Evolutionary conservation across 1,139 yeast species (phyloP).

Genomic region (Yamadazyma diddensiae): DNA sequence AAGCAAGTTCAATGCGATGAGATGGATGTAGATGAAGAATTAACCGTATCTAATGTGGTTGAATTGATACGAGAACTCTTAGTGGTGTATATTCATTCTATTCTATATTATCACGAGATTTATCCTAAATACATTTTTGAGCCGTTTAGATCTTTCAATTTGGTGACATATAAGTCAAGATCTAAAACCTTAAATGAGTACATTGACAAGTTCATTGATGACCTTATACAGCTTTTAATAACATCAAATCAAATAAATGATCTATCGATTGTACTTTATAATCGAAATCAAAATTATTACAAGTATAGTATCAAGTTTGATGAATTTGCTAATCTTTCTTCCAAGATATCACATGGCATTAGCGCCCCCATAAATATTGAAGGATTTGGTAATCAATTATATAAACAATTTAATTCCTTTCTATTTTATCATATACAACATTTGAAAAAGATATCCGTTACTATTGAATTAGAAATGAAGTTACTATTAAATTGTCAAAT

Average conservation of each 20-base stretch:
- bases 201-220: constrained; percentile 27
- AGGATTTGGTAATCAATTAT: constrained; percentile 25
- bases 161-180: constrained; percentile 37
- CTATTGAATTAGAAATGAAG: constrained; percentile 9
- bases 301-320: constrained; percentile 29
- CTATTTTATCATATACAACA: constrained; percentile 33
- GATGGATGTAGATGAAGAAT: constrained; percentile 2
- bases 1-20: background rate
- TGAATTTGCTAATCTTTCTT: constrained; percentile 16
- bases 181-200: constrained; percentile 43
- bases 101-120: constrained; percentile 41
- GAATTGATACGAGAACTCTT: constrained; percentile 38
- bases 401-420: constrained; percentile 29
- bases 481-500: constrained; percentile 8
- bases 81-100: constrained; percentile 42
- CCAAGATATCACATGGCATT: constrained; percentile 2
- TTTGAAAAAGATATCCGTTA: constrained; percentile 11
- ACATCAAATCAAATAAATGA: constrained; percentile 20
- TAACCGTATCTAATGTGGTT: constrained; percentile 30
- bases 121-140: constrained; percentile 44
- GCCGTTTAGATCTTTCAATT: constrained; percentile 34
- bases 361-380: constrained; percentile 16
- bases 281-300: constrained; percentile 18
- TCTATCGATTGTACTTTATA: constrained; percentile 24
- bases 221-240: constrained; percentile 18